Evolutionary conservation across 2,329 filamentous ascomycete genomes (phyloP), one percentile per base, ranked within the genome.

Genomic region (Nigrospora sphaerica): DNA sequence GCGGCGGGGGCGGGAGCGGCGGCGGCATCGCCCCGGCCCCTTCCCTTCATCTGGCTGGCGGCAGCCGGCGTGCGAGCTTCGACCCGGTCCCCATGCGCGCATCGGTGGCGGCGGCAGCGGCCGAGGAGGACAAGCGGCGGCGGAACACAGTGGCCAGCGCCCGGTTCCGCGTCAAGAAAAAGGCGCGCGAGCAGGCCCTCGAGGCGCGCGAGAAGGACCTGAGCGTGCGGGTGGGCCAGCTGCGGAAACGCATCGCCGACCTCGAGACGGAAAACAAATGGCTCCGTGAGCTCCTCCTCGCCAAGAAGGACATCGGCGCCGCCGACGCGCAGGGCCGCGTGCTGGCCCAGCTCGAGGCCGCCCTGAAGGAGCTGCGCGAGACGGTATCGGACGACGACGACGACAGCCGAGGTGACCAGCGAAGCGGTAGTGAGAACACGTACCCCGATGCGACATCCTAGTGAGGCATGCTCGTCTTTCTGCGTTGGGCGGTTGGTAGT

Each of bases 131-230:
- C 64, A 95, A 95, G 71, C 85, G 89, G 43, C 82, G 88, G 49
- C 83, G 89, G 53, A 95, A 95, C 69, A 95, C 90, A 2, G 89
- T 89, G 28, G 89, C 89, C 45, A 90, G 85, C 54, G 89, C 89
- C 16, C 85, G 89, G 43, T 95, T 95, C 76, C 85, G 89, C 48
- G 82, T 93, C 63, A 95, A 95, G 81, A 95, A 95, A 83, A 95
- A 95, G 80, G 88, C 93, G 70, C 85, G 89, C 43, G 89, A 95
- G 72, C 86, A 91, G 66, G 85, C 87, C 9, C 80, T 95, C 45
- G 88, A 92, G 66, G 82, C 81, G 59, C 85, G 81, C 4, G 84
- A 88, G 57, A 89, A 90, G 66, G 89, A 93, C 55, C 87, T 91
- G 69, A 80, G 80, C 31, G 86, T 92, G 39, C 90, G 90, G 69